These are phyloP conservation scores for Dovyalis caffra DNA, from an alignment of 345 rosid genomes.

Conservation along the genomic window DNA sequence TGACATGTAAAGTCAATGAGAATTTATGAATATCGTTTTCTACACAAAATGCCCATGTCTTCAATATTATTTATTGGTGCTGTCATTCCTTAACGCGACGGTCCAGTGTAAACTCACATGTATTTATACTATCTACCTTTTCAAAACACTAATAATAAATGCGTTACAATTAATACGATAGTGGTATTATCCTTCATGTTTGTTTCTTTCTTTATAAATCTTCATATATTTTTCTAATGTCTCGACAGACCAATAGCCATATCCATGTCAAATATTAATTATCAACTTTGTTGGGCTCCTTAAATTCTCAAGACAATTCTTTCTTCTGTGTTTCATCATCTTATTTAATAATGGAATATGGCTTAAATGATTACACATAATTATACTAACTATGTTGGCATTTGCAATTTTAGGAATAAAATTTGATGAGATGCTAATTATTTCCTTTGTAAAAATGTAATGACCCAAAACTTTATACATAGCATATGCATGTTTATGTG, in stretches of 20 bases:
- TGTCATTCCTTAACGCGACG: constrained; percentile 21
- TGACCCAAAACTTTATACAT: too few species aligned
- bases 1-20: too few species aligned
- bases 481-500: too few species aligned
- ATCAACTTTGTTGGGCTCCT: constrained; percentile 6
- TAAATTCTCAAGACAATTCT: constrained; percentile 3
- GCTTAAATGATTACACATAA: too few species aligned
- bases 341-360: too few species aligned
- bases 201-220: constrained; percentile 10
- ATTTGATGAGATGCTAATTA: too few species aligned
- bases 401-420: too few species aligned
- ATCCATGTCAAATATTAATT: constrained; percentile 20
- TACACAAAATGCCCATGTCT: neutral
- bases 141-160: constrained; percentile 27
- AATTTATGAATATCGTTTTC: constrained; percentile 9
- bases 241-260: constrained; percentile 13
- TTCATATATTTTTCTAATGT: constrained; percentile 10
- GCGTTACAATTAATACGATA: constrained; percentile 24
- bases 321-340: neutral
- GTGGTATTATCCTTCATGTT: constrained; percentile 11
- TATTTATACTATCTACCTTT: constrained; percentile 14
- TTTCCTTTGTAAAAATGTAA: too few species aligned
- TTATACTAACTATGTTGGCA: too few species aligned
- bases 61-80: neutral
- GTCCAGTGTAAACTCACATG: neutral